Percentiles rank a stretch among this genome's conserved stretches.
Evolutionary conservation across 2,329 filamentous ascomycete genomes (phyloP).

Genomic region (Dryadomyces quercus-mongolicae): DNA sequence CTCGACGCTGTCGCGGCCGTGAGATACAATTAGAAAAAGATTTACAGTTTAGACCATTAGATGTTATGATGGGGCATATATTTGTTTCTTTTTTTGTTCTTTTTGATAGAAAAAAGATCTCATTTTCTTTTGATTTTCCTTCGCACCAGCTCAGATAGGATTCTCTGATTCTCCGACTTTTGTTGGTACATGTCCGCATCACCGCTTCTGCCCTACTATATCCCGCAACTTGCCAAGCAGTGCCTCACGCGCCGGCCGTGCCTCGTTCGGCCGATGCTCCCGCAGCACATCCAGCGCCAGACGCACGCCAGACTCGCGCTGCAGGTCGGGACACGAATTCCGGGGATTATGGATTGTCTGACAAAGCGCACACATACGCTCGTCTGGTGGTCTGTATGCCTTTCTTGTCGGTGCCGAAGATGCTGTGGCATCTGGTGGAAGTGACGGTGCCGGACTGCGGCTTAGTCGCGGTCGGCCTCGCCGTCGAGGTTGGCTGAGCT

Average conservation of each 20-base stretch:
- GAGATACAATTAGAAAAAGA: background rate
- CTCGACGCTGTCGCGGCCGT: background rate
- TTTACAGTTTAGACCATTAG: too few relatives aligned
- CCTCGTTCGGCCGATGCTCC: background rate
- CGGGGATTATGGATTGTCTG: constrained; percentile 2
- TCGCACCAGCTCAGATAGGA: too few relatives aligned
- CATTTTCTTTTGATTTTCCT: too few relatives aligned
- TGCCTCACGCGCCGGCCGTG: background rate
- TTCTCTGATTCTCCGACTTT: too few relatives aligned
- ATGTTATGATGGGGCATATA: too few relatives aligned
- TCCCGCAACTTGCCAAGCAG: background rate
- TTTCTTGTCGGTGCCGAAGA: background rate
- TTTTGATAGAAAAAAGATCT: too few relatives aligned
- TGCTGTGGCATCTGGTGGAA: too few relatives aligned
- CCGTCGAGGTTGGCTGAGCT: too few relatives aligned
- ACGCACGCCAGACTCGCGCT: constrained; percentile 10
- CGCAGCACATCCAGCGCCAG: constrained; percentile 9
- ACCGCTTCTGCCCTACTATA: background rate
- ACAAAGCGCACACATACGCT: constrained; percentile 5
- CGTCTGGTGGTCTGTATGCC: background rate
- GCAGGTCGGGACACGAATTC: constrained; percentile 4
- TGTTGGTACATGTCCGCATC: too few relatives aligned
- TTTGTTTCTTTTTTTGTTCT: too few relatives aligned
- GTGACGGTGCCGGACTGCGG: too few relatives aligned
- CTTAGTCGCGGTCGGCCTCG: too few relatives aligned